Evolutionary conservation across 1,284 basidiomycete genomes (phyloP).

Genomic region (Coniferiporia weirii): DNA sequence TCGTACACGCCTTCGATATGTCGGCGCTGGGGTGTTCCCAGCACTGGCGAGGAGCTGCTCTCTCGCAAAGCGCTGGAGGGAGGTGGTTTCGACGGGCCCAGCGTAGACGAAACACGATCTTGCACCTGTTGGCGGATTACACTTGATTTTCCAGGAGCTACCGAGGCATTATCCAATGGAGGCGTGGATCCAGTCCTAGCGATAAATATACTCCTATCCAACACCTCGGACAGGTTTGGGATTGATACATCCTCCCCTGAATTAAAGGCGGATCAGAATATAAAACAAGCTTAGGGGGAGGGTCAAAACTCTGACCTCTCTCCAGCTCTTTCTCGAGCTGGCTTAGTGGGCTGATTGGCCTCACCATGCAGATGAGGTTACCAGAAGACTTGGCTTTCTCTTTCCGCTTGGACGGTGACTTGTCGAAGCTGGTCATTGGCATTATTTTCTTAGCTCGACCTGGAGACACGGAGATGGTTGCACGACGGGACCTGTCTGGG

Average conservation of each 20-base stretch:
- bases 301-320: constrained; percentile 38
- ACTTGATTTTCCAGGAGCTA: constrained; percentile 26
- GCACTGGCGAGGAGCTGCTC: constrained; percentile 25
- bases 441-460: constrained; percentile 29
- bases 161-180: constrained; percentile 27
- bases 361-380: constrained; percentile 50
- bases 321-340: constrained; percentile 58
- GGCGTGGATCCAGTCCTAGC: constrained; percentile 34
- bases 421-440: constrained; percentile 32
- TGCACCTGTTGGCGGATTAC: neutral
- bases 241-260: constrained; percentile 31
- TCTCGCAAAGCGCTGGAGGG: constrained; percentile 29
- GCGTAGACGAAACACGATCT: constrained; percentile 2
- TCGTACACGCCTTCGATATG: constrained; percentile 68
- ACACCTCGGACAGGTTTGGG: constrained; percentile 51
- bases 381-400: constrained; percentile 54
- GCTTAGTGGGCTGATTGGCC: constrained; percentile 60
- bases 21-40: constrained; percentile 46
- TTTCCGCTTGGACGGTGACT: constrained; percentile 54
- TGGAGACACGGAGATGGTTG: constrained; percentile 63
- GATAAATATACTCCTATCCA: constrained; percentile 65
- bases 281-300: constrained; percentile 1
- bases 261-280: neutral
- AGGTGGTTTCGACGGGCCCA: constrained; percentile 1
- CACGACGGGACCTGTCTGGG: constrained; percentile 52